phyloP scores from a whole-genome alignment of 768 basidiomycete genomes.

The Leccinum olivaceopallidum region DNA sequence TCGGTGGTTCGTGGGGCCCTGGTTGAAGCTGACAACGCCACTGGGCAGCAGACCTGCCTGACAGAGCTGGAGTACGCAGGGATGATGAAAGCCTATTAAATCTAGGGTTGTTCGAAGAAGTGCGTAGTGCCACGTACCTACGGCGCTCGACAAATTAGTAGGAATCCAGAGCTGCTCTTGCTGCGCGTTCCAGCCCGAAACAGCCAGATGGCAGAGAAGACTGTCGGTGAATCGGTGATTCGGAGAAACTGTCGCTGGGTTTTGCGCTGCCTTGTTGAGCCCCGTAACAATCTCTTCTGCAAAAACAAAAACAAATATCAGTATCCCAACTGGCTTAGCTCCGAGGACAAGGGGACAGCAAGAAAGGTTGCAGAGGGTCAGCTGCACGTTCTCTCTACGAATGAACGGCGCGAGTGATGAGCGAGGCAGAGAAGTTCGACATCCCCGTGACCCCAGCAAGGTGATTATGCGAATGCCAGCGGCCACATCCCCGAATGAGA shows the following conservation, averaged over 20 bases:
- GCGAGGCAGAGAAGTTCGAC: constrained; percentile 23
- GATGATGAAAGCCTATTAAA: neutral
- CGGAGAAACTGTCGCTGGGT: constrained; percentile 26
- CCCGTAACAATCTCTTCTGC: neutral
- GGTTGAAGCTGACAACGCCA: constrained; percentile 1
- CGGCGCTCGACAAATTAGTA: neutral
- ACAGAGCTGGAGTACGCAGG: neutral
- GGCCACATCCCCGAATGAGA: constrained; percentile 15
- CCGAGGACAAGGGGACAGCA: constrained; percentile 3
- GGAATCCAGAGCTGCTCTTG: constrained; percentile 2
- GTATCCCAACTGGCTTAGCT: constrained; percentile 1
- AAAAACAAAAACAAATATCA: constrained; percentile 27
- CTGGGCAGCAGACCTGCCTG: constrained; percentile 2
- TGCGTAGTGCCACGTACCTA: neutral
- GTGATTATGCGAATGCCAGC: constrained; percentile 8
- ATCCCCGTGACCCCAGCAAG: constrained; percentile 19
- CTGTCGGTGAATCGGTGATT: constrained; percentile 20
- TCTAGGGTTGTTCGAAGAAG: neutral
- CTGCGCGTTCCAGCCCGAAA: constrained; percentile 1
- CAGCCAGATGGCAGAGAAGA: neutral
- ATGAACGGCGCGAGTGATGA: constrained; percentile 21
- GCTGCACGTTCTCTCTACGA: constrained; percentile 13
- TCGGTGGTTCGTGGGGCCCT: neutral
- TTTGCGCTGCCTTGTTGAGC: constrained; percentile 7
- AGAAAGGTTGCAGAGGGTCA: constrained; percentile 5